Evolutionary conservation across 371 early-diverging fungal genomes (phyloP), one percentile per base, ranked within the genome.

Genomic region (Mortierella sp.): DNA sequence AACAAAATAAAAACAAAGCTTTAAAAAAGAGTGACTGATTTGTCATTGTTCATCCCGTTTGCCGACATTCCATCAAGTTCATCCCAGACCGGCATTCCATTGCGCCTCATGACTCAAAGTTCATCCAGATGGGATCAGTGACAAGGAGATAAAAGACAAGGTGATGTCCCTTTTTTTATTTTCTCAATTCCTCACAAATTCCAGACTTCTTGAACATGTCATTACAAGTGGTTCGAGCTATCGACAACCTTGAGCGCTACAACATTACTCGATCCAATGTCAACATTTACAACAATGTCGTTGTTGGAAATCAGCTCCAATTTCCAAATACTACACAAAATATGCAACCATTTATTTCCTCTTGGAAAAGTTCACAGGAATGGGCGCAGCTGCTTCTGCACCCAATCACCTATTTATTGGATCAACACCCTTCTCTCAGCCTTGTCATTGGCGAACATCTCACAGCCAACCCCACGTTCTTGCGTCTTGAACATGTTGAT

Each of bases 191-290:
- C 6, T 1, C 61, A 31, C 40, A 23, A 35, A 26, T n/a, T 42
- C 42, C 54, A 22, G 15, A n/a, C 32, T 9, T 51, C 45, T 6
- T 35, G 3, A 61, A 12, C 47, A 76, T 71, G 76, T 28, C 68
- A 10, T 35, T 79, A 22, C 70, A 54, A 29, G 55, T 67, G 0
- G 70, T 65, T 19, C 66, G 80, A 31, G 58, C 70, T 19, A 56
- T 79, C 61, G 68, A 67, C 43, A 47, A 64, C 49, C 74, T 79
- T 19, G 80, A 79, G 31, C 74, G 74, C 23, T 79, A 79, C 65
- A 73, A 67, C 31, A 26, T 79, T 51, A 66, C 80, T 17, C 72
- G 80, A 8, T 70, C 70, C n/a, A 79, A 79, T 22, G 57, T 64
- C 60, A 66, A 74, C 53, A 67, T 73, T 45, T 79, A 73, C 64